Conservation (phyloP, 2,329 filamentous ascomycete species). For the Penicillium sp. region DNA sequence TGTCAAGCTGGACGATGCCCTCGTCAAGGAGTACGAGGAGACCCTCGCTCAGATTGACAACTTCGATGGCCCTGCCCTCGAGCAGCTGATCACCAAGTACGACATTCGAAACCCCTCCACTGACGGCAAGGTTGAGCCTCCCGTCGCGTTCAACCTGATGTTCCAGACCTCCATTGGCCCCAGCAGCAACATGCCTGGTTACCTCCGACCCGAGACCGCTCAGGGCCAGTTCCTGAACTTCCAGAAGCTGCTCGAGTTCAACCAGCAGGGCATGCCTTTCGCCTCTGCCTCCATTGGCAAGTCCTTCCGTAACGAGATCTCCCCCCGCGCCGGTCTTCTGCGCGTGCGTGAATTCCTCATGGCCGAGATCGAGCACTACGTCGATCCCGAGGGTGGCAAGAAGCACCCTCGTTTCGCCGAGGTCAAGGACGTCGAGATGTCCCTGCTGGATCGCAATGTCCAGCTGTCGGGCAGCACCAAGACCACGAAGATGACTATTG, state of each 20-base stretch:
- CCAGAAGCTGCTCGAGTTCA: constrained; percentile 91
- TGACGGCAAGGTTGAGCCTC: constrained; percentile 67
- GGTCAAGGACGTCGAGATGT: constrained; percentile 75
- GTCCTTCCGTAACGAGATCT: constrained; percentile 97
- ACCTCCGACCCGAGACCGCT: constrained; percentile 87
- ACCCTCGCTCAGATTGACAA: constrained; percentile 92
- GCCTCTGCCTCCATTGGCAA: constrained; percentile 96
- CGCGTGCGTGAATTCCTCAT: constrained; percentile 96
- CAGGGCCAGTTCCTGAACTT: constrained; percentile 99
- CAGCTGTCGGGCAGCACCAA: constrained; percentile 82
- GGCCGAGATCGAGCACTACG: constrained; percentile 98
- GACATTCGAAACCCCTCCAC: constrained; percentile 84
- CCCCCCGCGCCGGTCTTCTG: constrained; percentile 80
- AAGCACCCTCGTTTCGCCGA: constrained; percentile 85
- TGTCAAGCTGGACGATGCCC: constrained; percentile 77
- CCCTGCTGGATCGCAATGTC: constrained; percentile 74
- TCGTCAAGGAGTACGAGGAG: constrained; percentile 86
- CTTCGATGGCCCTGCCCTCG: constrained; percentile 80
- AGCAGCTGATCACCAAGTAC: constrained; percentile 81
- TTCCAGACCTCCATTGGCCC: constrained; percentile 94
- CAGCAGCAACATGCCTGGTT: constrained; percentile 78
- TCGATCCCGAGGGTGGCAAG: constrained; percentile 91
- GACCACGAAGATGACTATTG: constrained; percentile 67
- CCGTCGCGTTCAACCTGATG: constrained; percentile 96
- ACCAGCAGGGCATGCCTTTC: constrained; percentile 91